These are phyloP conservation scores for Heterobasidion irregulare DNA, from an alignment of 1,284 basidiomycete genomes.

Conservation along the genomic window DNA sequence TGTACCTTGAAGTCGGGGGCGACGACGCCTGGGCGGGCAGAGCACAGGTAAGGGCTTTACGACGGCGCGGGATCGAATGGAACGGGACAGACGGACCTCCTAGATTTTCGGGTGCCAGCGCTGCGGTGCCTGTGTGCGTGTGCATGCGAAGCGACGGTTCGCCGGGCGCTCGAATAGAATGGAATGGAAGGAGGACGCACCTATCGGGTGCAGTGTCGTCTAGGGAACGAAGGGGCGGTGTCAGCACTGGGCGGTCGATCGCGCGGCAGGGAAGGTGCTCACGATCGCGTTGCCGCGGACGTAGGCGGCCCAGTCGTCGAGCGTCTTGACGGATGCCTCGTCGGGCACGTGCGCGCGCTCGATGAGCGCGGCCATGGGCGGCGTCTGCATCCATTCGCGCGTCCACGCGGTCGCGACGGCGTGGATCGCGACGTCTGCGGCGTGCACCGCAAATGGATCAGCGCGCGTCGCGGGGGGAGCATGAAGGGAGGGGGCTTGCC, in stretches of 20 bases:
- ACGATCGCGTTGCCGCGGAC: constrained; percentile 10
- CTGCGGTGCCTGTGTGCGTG: constrained; percentile 8
- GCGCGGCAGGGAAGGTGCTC: background rate
- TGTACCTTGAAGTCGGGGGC: constrained; percentile 43
- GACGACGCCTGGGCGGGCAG: constrained; percentile 37
- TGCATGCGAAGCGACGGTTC: too few species aligned
- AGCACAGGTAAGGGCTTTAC: constrained; percentile 8
- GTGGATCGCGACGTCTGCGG: constrained; percentile 24
- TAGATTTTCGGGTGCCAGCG: constrained; percentile 15
- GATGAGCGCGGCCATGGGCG: constrained; percentile 6
- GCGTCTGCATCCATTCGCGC: constrained; percentile 11
- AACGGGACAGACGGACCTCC: constrained; percentile 8
- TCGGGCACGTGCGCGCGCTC: constrained; percentile 7
- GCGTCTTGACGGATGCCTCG: constrained; percentile 5
- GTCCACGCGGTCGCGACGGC: constrained; percentile 10
- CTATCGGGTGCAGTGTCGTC: background rate
- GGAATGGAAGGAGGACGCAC: background rate
- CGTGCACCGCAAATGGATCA: background rate
- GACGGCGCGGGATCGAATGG: background rate
- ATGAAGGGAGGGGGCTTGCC: constrained; percentile 1
- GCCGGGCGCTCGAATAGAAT: too few species aligned
- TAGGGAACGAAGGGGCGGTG: background rate
- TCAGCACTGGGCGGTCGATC: background rate
- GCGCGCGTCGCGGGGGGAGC: background rate
- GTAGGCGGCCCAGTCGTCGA: constrained; percentile 10